Evolutionary conservation across 176 grass and related monocot species (phyloP).

Genomic region (Zizania latifolia): DNA sequence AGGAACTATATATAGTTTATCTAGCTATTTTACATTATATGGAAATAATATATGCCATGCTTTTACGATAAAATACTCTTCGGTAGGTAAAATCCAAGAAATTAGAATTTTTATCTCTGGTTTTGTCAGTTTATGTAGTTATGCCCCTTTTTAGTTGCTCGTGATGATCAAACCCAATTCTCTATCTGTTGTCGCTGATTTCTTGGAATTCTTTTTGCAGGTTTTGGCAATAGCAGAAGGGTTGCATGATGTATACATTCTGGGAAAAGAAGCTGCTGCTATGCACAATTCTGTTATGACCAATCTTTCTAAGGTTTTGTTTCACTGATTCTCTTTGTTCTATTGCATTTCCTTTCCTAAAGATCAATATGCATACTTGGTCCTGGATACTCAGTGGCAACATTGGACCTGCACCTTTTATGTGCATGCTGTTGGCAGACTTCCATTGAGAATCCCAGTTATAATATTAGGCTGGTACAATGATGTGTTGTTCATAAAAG

Average conservation of each 20-base stretch:
- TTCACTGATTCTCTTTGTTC: slow-evolving; percentile 29
- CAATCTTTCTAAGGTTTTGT: slow-evolving; percentile 87
- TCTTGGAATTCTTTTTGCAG: slow-evolving; percentile 40
- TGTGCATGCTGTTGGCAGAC: slow-evolving; percentile 9
- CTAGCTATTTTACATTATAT: background rate
- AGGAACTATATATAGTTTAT: slow-evolving; percentile 19
- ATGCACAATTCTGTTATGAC: slow-evolving; percentile 66
- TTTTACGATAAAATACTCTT: slow-evolving; percentile 18
- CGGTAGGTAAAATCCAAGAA: slow-evolving; percentile 12
- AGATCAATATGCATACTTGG: slow-evolving; percentile 24
- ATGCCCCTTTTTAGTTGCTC: slow-evolving; percentile 10
- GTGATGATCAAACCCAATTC: background rate
- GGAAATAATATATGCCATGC: slow-evolving; percentile 3
- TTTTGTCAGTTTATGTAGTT: slow-evolving; percentile 26
- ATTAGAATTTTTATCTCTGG: slow-evolving; percentile 11
- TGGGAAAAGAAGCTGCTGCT: slow-evolving; percentile 73
- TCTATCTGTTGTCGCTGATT: slow-evolving; percentile 29
- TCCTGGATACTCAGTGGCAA: slow-evolving; percentile 9
- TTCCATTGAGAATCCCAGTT: slow-evolving; percentile 5
- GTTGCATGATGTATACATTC: slow-evolving; percentile 71
- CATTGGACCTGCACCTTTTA: slow-evolving; percentile 14
- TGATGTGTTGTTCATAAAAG: background rate
- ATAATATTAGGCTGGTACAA: background rate
- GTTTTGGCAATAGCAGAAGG: slow-evolving; percentile 91
- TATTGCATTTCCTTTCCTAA: slow-evolving; percentile 13